These are phyloP conservation scores for Aspergillus alliaceus DNA, from an alignment of 2,329 filamentous ascomycete genomes.

Conservation along the genomic window DNA sequence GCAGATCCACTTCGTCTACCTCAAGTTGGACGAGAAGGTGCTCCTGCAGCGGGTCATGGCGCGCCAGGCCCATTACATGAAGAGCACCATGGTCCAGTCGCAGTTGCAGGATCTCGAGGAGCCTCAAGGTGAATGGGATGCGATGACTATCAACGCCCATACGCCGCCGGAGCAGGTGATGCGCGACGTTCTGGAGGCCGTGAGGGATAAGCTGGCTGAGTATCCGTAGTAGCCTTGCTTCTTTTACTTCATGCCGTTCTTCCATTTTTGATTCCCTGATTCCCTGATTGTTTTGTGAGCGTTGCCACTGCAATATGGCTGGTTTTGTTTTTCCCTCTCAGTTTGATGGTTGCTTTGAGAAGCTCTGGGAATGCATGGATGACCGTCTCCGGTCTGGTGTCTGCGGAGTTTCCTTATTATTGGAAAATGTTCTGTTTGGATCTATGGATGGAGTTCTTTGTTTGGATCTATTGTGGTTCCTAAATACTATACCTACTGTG, in stretches of 20 bases:
- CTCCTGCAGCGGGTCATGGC: conserved; percentile 73
- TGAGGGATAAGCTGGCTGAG: conserved; percentile 56
- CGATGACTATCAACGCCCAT: conserved; percentile 66
- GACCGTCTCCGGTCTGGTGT: conserved; percentile 2
- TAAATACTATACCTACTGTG: background rate
- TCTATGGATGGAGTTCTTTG: background rate
- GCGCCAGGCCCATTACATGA: conserved; percentile 90
- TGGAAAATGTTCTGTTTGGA: background rate
- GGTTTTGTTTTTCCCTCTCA: too few species aligned
- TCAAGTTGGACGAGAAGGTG: conserved; percentile 73
- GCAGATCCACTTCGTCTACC: conserved; percentile 89
- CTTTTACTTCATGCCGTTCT: background rate
- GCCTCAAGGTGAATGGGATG: conserved; percentile 72
- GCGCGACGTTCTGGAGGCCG: conserved; percentile 58
- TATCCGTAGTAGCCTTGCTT: conserved; percentile 24
- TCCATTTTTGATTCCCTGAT: background rate
- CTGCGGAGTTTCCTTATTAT: conserved; percentile 1
- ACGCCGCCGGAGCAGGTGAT: conserved; percentile 59
- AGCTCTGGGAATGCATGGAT: conserved; percentile 1
- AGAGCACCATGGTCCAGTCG: conserved; percentile 89
- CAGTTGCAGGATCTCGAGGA: conserved; percentile 88
- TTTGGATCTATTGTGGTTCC: background rate
- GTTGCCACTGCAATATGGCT: background rate
- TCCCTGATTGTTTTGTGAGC: background rate
- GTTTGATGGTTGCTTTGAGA: background rate